phyloP scores from a whole-genome alignment of 2,329 filamentous ascomycete genomes.

The Myrmaecium sp. region DNA sequence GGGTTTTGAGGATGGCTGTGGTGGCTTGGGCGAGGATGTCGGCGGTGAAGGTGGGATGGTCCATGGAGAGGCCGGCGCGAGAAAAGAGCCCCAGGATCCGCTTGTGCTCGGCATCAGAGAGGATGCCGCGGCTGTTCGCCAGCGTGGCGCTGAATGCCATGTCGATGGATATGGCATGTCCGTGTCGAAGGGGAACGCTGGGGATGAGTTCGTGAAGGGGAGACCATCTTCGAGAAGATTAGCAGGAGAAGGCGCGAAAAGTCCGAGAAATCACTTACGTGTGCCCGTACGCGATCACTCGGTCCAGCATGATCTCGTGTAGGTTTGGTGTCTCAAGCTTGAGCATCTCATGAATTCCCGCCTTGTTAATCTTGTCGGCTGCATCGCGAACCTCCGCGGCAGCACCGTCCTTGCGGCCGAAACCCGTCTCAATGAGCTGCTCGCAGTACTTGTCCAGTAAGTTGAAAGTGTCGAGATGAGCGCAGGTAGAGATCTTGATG shows the following conservation, averaged over 20 bases:
- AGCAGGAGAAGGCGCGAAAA: neutral
- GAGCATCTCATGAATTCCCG: constrained; percentile 55
- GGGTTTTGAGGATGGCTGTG: constrained; percentile 51
- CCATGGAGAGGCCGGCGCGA: constrained; percentile 52
- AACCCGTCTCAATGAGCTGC: constrained; percentile 46
- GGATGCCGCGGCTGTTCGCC: constrained; percentile 43
- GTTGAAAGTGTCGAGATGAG: constrained; percentile 48
- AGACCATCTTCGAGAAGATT: constrained; percentile 38
- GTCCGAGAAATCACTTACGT: constrained; percentile 29
- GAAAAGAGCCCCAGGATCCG: constrained; percentile 52
- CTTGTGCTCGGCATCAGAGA: constrained; percentile 42
- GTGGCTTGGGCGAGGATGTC: constrained; percentile 48
- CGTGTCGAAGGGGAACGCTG: constrained; percentile 50
- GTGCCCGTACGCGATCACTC: constrained; percentile 59
- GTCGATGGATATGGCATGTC: constrained; percentile 58
- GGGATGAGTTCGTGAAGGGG: constrained; percentile 55
- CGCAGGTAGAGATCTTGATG: constrained; percentile 60
- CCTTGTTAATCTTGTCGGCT: constrained; percentile 50
- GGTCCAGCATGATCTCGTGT: constrained; percentile 54
- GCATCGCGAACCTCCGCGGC: constrained; percentile 39
- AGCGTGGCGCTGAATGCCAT: constrained; percentile 61
- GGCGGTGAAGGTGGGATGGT: constrained; percentile 51
- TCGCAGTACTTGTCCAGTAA: constrained; percentile 54
- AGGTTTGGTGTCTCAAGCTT: constrained; percentile 58
- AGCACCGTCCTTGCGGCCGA: constrained; percentile 43